These are phyloP conservation scores for Phaeophleospora eucalypticola DNA, from an alignment of 2,329 filamentous ascomycete genomes.

Conservation along the genomic window DNA sequence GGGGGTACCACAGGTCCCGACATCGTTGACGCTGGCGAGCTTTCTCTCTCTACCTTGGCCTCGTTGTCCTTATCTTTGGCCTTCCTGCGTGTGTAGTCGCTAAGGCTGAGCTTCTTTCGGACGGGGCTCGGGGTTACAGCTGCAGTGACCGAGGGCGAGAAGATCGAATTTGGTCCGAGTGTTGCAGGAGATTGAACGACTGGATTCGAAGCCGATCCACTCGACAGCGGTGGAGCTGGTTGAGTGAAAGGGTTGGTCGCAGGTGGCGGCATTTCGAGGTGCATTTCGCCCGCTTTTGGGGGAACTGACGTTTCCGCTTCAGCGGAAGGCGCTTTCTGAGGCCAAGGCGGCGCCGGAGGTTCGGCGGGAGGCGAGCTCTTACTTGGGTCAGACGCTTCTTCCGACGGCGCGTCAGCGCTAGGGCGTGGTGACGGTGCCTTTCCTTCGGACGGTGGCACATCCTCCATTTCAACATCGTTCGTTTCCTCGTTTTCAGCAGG, in stretches of 20 bases:
- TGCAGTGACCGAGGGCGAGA: constrained; percentile 38
- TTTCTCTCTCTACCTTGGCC: constrained; percentile 26
- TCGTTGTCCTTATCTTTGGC: constrained; percentile 28
- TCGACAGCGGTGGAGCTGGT: constrained; percentile 21
- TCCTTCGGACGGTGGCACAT: constrained; percentile 13
- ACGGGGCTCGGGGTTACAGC: constrained; percentile 40
- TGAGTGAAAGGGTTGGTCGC: constrained; percentile 23
- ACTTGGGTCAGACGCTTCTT: background rate
- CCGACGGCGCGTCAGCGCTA: background rate
- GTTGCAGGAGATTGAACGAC: constrained; percentile 26
- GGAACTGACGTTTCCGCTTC: constrained; percentile 6
- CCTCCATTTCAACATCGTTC: constrained; percentile 20
- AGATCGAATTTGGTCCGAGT: constrained; percentile 22
- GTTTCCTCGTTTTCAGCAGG: constrained; percentile 1
- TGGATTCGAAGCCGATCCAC: constrained; percentile 7
- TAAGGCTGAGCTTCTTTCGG: constrained; percentile 50
- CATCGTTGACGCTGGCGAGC: constrained; percentile 28
- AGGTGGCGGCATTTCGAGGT: constrained; percentile 33
- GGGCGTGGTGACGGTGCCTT: background rate
- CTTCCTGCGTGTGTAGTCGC: constrained; percentile 47
- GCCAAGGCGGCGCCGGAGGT: constrained; percentile 11
- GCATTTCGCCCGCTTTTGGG: constrained; percentile 26
- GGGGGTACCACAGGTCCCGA: constrained; percentile 24
- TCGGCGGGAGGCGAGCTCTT: constrained; percentile 6
- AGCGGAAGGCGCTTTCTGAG: background rate